Evolutionary conservation across 2,329 filamentous ascomycete species (phyloP).

Genomic region (Aphanocladium album): DNA sequence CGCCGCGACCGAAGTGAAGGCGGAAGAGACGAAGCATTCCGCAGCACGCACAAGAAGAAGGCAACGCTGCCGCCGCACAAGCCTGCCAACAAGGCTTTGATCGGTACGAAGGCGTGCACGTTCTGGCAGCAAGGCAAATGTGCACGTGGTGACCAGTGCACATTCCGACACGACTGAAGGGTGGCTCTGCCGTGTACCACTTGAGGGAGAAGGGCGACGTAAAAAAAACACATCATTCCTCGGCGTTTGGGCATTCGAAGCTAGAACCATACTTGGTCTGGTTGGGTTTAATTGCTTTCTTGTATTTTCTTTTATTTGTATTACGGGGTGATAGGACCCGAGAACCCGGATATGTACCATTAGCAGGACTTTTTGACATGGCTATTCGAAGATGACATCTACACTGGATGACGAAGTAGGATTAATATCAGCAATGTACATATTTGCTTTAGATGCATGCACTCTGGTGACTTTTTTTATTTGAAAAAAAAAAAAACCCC

Average conservation of each 20-base stretch:
- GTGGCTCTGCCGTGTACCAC: not conserved
- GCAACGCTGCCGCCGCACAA: conserved; percentile 37
- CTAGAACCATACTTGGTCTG: not conserved
- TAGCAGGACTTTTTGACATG: not conserved
- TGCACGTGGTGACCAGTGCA: conserved; percentile 68
- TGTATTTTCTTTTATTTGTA: not conserved
- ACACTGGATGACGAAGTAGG: not conserved
- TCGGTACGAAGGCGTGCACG: conserved; percentile 63
- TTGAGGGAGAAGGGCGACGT: not conserved
- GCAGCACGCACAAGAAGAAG: conserved; percentile 37
- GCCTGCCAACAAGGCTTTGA: conserved; percentile 50
- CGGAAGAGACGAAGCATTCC: conserved; percentile 26
- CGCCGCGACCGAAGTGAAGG: conserved; percentile 30
- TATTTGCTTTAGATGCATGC: not conserved
- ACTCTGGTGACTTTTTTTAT: not conserved
- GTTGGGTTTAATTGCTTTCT: not conserved
- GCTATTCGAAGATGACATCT: not conserved
- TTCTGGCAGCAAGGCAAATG: conserved; percentile 69
- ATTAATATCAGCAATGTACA: not conserved
- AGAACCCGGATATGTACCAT: not conserved
- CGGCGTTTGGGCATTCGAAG: conserved; percentile 4
- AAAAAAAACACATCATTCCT: not conserved
- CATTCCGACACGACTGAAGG: conserved; percentile 59
- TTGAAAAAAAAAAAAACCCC: too few relatives aligned
- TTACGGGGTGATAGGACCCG: not conserved